Conservation (phyloP, 345 rosid genomes). For the Citrus sp. region DNA sequence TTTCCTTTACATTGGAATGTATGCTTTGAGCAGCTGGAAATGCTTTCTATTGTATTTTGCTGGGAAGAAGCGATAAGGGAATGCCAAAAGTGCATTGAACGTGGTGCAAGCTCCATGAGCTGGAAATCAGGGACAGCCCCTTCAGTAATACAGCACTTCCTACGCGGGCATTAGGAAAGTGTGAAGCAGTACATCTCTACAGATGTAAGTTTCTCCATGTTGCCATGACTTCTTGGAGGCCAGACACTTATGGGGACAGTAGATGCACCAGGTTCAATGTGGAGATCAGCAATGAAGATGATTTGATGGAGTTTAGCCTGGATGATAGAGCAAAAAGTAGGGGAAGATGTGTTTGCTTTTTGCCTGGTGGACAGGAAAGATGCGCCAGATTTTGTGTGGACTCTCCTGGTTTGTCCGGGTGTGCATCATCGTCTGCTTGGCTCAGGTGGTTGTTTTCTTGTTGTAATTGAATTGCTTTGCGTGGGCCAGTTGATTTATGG, state of each 20-base stretch:
- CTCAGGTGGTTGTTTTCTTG: background rate
- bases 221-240: too few relatives aligned
- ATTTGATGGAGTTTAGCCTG: conserved; percentile 25
- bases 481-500: conserved; percentile 24
- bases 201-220: too few relatives aligned
- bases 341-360: conserved; percentile 79
- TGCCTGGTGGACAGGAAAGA: too few relatives aligned
- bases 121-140: conserved; percentile 89
- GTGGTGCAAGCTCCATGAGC: conserved; percentile 88
- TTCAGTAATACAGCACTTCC: conserved; percentile 85
- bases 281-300: conserved; percentile 75
- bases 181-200: too few relatives aligned
- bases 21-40: conserved; percentile 82
- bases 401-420: conserved; percentile 35
- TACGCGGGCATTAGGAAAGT: too few relatives aligned
- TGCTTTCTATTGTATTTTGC: conserved; percentile 97
- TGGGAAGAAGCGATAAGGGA: conserved; percentile 76
- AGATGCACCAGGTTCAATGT: conserved; percentile 78
- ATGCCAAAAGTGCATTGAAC: conserved; percentile 85
- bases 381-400: conserved; percentile 72
- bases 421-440: background rate
- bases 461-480: too few relatives aligned
- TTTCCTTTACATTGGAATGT: conserved; percentile 82
- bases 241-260: too few relatives aligned
- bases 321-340: conserved; percentile 57